A percentile compares a stretch with the other conserved stretches of the same genome.
These are phyloP conservation scores for Taxillus chinensis DNA, from an alignment of 164 flowering plant genomes.

Conservation along the genomic window DNA sequence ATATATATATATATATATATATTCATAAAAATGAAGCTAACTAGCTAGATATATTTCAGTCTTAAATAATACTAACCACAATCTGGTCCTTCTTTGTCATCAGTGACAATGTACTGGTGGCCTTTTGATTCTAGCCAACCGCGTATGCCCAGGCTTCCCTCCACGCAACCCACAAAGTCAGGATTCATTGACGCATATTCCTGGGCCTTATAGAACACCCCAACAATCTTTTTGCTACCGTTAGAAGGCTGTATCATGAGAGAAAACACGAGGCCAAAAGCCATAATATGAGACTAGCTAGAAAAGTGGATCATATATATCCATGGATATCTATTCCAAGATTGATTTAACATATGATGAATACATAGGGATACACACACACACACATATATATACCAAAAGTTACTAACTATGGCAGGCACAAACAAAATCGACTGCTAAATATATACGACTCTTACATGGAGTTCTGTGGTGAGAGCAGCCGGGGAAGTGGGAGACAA, in stretches of 20 bases:
- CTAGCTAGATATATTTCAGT: too few species aligned
- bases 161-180: slow-evolving; percentile 83
- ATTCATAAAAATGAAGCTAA: too few species aligned
- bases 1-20: too few species aligned
- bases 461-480: slow-evolving; percentile 22
- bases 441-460: not conserved
- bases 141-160: slow-evolving; percentile 68
- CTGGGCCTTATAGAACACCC: slow-evolving; percentile 92
- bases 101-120: slow-evolving; percentile 91
- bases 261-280: not conserved
- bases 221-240: slow-evolving; percentile 89
- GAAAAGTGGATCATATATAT: too few species aligned
- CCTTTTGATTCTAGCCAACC: slow-evolving; percentile 97
- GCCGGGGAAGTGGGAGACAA: slow-evolving; percentile 19
- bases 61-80: slow-evolving; percentile 40
- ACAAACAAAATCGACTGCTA: too few species aligned
- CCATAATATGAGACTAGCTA: too few species aligned
- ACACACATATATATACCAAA: too few species aligned
- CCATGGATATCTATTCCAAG: too few species aligned
- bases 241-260: slow-evolving; percentile 46
- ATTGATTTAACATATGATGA: too few species aligned
- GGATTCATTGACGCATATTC: slow-evolving; percentile 83
- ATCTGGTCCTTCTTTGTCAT: slow-evolving; percentile 93
- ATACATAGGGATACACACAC: too few species aligned
- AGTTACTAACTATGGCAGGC: too few species aligned